Conservation (phyloP, 2,329 filamentous ascomycete genomes). For the Periconia digitata region DNA sequence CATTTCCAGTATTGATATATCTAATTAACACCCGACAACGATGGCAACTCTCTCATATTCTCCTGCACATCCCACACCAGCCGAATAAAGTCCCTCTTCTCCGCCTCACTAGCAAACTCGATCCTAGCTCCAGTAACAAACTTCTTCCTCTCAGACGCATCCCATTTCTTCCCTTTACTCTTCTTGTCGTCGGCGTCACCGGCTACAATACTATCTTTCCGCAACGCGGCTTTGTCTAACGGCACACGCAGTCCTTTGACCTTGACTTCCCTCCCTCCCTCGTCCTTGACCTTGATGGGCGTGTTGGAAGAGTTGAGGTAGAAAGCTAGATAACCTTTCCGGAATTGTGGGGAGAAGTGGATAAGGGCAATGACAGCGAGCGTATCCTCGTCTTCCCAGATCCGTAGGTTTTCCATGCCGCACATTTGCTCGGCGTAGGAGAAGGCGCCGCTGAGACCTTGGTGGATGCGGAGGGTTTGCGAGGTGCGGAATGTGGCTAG, state of each 20-base stretch:
- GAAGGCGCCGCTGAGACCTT: constrained; percentile 45
- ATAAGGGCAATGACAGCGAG: constrained; percentile 49
- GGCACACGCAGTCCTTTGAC: constrained; percentile 47
- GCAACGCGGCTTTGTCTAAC: constrained; percentile 19
- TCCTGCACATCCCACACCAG: constrained; percentile 43
- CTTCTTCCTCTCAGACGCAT: constrained; percentile 37
- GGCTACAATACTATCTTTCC: constrained; percentile 23
- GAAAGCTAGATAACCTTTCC: constrained; percentile 48
- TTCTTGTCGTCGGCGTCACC: constrained; percentile 7
- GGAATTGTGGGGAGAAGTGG: constrained; percentile 48
- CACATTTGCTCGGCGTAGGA: constrained; percentile 53
- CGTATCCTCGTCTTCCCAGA: constrained; percentile 49
- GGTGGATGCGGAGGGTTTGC: constrained; percentile 49
- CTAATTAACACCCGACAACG: constrained; percentile 35
- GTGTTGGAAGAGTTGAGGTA: constrained; percentile 46
- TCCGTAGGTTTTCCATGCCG: constrained; percentile 49
- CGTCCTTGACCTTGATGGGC: constrained; percentile 45
- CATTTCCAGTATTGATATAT: too few species aligned
- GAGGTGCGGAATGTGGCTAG: constrained; percentile 47
- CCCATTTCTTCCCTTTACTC: constrained; percentile 12
- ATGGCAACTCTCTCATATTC: constrained; percentile 42
- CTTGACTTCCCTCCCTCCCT: constrained; percentile 42
- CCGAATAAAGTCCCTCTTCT: constrained; percentile 44
- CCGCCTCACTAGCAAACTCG: constrained; percentile 47
- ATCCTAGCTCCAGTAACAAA: constrained; percentile 46